A percentile compares a stretch with the other conserved stretches of the same genome.
Conservation (phyloP, 371 early-diverging fungal genomes). For the Mucor irregularis region DNA sequence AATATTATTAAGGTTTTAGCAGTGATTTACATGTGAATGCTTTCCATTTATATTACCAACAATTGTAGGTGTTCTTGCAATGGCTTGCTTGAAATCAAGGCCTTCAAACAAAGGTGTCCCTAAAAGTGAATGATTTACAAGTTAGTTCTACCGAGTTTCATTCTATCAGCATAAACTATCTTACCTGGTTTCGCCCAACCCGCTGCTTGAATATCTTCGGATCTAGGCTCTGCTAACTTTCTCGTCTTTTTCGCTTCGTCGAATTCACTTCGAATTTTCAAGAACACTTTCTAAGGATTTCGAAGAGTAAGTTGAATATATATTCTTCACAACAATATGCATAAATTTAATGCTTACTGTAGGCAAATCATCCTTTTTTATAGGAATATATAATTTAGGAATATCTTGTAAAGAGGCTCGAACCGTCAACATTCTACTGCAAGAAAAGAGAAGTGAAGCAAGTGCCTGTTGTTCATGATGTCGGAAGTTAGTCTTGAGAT, state of each 20-base stretch:
- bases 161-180: not conserved
- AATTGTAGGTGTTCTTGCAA: conserved; percentile 62
- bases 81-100: conserved; percentile 64
- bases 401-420: conserved; percentile 61
- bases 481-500: too few species aligned
- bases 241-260: conserved; percentile 53
- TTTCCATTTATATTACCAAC: conserved; percentile 43
- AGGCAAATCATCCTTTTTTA: conserved; percentile 65
- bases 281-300: conserved; percentile 57
- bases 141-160: too few species aligned
- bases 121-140: too few species aligned
- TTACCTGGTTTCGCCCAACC: conserved; percentile 68
- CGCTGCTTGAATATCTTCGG: conserved; percentile 55
- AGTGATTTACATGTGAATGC: not conserved
- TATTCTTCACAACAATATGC: not conserved
- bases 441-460: conserved; percentile 50
- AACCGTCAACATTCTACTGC: conserved; percentile 59
- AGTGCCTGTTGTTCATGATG: conserved; percentile 27
- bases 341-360: conserved; percentile 37
- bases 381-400: conserved; percentile 72
- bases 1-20: too few species aligned
- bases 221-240: conserved; percentile 53
- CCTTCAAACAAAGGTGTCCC: conserved; percentile 49
- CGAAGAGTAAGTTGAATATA: not conserved
- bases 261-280: conserved; percentile 55